Base-by-base conservation (phyloP, 2,329 filamentous ascomycete genomes). In the Xylaria sp. region DNA sequence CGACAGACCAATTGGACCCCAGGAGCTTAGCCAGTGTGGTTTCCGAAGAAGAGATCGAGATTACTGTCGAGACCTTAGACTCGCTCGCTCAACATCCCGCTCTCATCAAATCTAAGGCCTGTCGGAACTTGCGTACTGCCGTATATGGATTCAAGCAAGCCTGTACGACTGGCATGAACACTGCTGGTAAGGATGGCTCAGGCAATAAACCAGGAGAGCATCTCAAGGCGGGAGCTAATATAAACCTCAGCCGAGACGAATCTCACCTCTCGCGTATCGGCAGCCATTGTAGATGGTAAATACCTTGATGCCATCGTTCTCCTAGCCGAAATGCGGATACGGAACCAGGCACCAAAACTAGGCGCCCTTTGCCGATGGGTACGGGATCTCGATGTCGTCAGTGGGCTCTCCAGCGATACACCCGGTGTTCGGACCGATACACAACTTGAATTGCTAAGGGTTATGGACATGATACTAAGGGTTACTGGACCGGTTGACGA, bases 291-390 rank as follows among this genome's bases (percentile, higher is more conserved):
- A 25, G 90, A 92, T 77, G 88, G 85, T 59, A 88, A 89, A 75
- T 91, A 89, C 71, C 84, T 83, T 10, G 90, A 92, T n/a, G 89
- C 90, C 5, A 85, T 85, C 61, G 85, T 92, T 18, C 77, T 92
- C 15, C 84, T 93, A 0, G 86, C 90, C 0, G 90, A 92, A 80
- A 92, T 92, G 90, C 84, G 86, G 36, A 88, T 92, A 20, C 83
- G 90, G n/a, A 82, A 83, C 2, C 85, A 92, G 70, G 85, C 87
- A 20, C 90, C 90, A 0, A 91, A 91, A 72, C 80, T 92, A 0
- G 91, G 91, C 23, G 89, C 90, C 1, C 79, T 92, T 8, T 92
- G 90, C 77, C 87, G 91, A 66, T 93, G 91, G 91, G 90, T 92
- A 4, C 86, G 91, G 66, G 90, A 92, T 75, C 81, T 92, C 31